These are phyloP conservation scores for Phaeoacremonium minimum DNA, from an alignment of 2,329 filamentous ascomycete genomes.

Conservation along the genomic window DNA sequence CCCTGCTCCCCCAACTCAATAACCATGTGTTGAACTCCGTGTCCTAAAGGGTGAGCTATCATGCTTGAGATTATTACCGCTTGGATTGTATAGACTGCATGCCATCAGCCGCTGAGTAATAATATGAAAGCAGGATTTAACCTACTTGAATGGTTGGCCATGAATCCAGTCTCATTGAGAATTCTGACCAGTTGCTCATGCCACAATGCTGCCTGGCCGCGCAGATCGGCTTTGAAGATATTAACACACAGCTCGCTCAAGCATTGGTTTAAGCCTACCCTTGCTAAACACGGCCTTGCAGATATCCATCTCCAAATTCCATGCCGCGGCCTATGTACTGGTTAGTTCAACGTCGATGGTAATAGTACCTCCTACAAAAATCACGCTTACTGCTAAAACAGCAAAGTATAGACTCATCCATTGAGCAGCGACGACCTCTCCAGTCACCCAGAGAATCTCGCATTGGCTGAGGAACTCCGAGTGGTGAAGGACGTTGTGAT, in stretches of 20 bases:
- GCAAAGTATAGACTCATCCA: neutral
- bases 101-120: neutral
- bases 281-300: neutral
- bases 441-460: neutral
- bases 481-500: neutral
- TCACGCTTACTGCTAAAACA: neutral
- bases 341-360: too few species aligned
- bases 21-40: neutral
- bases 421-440: neutral
- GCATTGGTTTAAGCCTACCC: too few species aligned
- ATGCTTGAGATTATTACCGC: neutral
- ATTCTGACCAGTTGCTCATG: neutral
- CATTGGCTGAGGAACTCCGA: neutral
- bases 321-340: neutral
- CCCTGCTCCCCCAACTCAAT: too few species aligned
- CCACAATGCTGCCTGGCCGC: neutral
- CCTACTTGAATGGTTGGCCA: neutral
- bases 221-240: neutral
- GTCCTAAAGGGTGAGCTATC: neutral
- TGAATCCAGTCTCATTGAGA: neutral
- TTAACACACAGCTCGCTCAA: neutral
- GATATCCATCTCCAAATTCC: neutral
- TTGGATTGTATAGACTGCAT: neutral
- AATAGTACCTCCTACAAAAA: too few species aligned
- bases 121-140: neutral